phyloP scores from a whole-genome alignment of 2,329 filamentous ascomycete genomes.

The Herpotrichia juniperi region DNA sequence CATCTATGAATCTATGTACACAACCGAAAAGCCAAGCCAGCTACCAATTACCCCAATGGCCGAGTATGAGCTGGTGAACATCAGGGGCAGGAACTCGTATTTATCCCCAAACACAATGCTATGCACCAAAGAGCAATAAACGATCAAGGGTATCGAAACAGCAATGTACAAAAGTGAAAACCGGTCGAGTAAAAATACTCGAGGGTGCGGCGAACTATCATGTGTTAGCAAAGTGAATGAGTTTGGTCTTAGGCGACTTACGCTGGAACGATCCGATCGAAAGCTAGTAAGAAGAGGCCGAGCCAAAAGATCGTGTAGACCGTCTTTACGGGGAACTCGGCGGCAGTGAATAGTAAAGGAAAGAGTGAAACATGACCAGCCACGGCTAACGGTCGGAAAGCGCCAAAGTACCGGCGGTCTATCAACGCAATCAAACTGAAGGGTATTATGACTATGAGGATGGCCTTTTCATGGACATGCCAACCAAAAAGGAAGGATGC shows the following conservation, averaged over 20 bases:
- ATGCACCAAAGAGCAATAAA: slow-evolving; percentile 87
- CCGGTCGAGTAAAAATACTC: slow-evolving; percentile 89
- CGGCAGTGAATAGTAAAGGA: slow-evolving; percentile 87
- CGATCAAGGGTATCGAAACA: slow-evolving; percentile 84
- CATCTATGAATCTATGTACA: slow-evolving; percentile 70
- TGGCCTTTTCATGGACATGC: slow-evolving; percentile 98
- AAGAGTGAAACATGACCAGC: slow-evolving; percentile 95
- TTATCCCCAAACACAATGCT: slow-evolving; percentile 79
- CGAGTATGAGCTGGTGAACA: slow-evolving; percentile 96
- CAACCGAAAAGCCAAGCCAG: slow-evolving; percentile 92
- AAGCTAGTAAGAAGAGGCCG: slow-evolving; percentile 80
- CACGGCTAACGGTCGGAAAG: slow-evolving; percentile 89
- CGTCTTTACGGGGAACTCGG: slow-evolving; percentile 93
- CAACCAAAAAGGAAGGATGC: slow-evolving; percentile 97
- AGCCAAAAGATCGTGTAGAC: slow-evolving; percentile 94
- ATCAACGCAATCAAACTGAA: slow-evolving; percentile 91
- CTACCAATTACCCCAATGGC: slow-evolving; percentile 94
- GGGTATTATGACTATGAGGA: slow-evolving; percentile 90
- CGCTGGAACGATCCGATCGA: slow-evolving; percentile 86
- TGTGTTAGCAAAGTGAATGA: slow-evolving; percentile 18
- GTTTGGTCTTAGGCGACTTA: slow-evolving; percentile 39
- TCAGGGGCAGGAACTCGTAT: slow-evolving; percentile 90
- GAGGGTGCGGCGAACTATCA: slow-evolving; percentile 68
- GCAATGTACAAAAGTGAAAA: slow-evolving; percentile 90
- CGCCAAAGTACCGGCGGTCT: slow-evolving; percentile 87